Conservation (phyloP, 108 stramenopile genomes). For the Nannochloropsis salina region DNA sequence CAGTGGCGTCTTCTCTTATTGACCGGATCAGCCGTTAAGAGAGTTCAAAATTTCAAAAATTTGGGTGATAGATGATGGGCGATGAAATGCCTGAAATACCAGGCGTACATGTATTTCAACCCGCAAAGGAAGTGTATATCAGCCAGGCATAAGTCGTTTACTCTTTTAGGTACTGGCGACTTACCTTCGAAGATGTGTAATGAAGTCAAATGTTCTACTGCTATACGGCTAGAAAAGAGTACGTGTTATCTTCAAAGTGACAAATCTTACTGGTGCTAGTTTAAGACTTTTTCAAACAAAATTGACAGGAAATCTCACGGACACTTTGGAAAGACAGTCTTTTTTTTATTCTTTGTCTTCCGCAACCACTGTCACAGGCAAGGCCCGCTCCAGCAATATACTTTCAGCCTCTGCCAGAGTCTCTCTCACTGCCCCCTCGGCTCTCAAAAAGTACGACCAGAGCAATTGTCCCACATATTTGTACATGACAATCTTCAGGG, state of each 20-base stretch:
- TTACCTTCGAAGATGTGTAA: no score
- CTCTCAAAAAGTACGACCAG: background rate
- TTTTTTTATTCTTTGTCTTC: background rate
- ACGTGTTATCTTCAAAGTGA: no score
- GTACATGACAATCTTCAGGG: slow-evolving; percentile 11
- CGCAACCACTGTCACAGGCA: background rate
- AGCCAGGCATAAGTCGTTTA: no score
- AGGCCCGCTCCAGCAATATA: background rate
- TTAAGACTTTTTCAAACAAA: no score
- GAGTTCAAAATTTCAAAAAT: background rate
- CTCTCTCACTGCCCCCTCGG: slow-evolving; percentile 10
- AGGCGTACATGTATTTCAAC: no score
- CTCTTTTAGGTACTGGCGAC: no score
- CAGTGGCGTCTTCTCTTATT: background rate
- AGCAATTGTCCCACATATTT: background rate
- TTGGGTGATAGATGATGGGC: background rate
- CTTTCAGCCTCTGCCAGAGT: slow-evolving; percentile 6
- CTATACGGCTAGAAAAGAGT: no score
- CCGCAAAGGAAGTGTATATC: no score
- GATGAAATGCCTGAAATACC: no score
- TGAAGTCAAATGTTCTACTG: no score
- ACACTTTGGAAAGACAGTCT: background rate
- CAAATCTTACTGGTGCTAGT: no score
- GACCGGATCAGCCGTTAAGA: background rate
- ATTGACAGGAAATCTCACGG: no score